phyloP scores from a whole-genome alignment of 1,284 basidiomycete species.

The Leccinum angustisporum region DNA sequence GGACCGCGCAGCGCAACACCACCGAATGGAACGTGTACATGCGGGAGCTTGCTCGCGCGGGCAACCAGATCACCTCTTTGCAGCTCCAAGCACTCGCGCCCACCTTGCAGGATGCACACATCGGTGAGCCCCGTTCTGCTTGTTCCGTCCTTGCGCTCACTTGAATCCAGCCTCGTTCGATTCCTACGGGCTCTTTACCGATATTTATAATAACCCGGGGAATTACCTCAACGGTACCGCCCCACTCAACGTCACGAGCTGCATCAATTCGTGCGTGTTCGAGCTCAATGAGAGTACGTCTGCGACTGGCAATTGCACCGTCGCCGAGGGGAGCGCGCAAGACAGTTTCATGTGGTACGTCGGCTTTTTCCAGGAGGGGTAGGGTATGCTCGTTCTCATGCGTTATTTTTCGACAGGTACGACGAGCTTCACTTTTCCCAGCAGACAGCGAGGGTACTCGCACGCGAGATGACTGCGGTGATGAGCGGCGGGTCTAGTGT shows the following conservation, averaged over 20 bases:
- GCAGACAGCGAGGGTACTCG: constrained; percentile 35
- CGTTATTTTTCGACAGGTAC: constrained; percentile 20
- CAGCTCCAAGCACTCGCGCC: constrained; percentile 43
- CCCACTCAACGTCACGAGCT: constrained; percentile 34
- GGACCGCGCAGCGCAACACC: constrained; percentile 45
- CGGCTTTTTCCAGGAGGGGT: neutral
- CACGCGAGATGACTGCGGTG: constrained; percentile 30
- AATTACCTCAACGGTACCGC: constrained; percentile 39
- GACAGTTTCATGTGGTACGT: constrained; percentile 39
- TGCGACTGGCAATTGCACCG: constrained; percentile 25
- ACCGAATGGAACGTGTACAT: constrained; percentile 52
- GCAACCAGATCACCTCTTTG: constrained; percentile 43
- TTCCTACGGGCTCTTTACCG: constrained; percentile 36
- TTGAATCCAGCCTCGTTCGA: constrained; percentile 35
- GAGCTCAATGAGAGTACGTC: constrained; percentile 18
- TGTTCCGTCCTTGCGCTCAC: neutral
- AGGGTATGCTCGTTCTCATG: too few species aligned
- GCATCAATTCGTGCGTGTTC: constrained; percentile 32
- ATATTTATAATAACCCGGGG: constrained; percentile 34
- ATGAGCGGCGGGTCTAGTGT: constrained; percentile 26
- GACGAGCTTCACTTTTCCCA: constrained; percentile 35
- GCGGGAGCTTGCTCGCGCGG: constrained; percentile 43
- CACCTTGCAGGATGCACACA: constrained; percentile 33
- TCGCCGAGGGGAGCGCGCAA: constrained; percentile 23
- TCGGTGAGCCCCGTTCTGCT: constrained; percentile 6